Percentiles rank a stretch among this genome's conserved stretches.
These are phyloP conservation scores for Plasmodium fragile DNA, from an alignment of 169 alveolate genomes.

Conservation along the genomic window DNA sequence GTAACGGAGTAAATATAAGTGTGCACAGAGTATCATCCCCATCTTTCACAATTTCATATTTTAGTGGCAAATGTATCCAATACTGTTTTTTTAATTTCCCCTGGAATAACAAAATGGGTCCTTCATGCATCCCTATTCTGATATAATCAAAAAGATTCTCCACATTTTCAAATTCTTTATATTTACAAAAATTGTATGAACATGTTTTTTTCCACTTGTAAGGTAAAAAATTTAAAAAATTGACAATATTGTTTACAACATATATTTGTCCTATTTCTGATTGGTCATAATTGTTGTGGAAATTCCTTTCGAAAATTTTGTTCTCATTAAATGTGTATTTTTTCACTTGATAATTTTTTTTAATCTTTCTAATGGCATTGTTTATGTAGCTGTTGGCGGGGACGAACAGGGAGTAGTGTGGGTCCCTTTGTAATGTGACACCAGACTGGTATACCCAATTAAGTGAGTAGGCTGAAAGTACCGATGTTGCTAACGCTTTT, in stretches of 20 bases:
- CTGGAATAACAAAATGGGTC: conserved; percentile 40
- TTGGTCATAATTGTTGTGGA: not conserved
- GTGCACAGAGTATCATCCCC: conserved; percentile 26
- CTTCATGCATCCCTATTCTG: conserved; percentile 14
- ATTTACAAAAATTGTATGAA: conserved; percentile 30
- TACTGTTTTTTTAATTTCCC: conserved; percentile 60
- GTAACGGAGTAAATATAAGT: conserved; percentile 41
- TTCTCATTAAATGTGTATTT: not conserved
- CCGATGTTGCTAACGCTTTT: conserved; percentile 34
- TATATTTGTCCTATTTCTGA: conserved; percentile 1
- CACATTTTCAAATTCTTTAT: conserved; percentile 20
- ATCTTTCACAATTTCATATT: conserved; percentile 7
- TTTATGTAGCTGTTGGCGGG: conserved; percentile 47
- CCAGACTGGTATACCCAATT: conserved; percentile 69
- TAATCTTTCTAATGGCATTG: conserved; percentile 8
- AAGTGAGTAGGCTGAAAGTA: conserved; percentile 43
- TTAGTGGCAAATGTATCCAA: conserved; percentile 70
- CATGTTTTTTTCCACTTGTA: not conserved
- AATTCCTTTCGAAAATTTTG: conserved; percentile 28
- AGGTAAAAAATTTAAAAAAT: conserved; percentile 51
- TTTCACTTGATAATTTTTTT: conserved; percentile 21
- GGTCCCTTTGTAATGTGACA: conserved; percentile 41
- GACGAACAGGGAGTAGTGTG: conserved; percentile 68
- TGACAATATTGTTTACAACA: conserved; percentile 28
- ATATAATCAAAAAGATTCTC: conserved; percentile 29